Percentiles rank a stretch among this genome's conserved stretches.
Evolutionary conservation across 495 filamentous ascomycete genomes (phyloP).

Genomic region (Bryoglossum gracile): DNA sequence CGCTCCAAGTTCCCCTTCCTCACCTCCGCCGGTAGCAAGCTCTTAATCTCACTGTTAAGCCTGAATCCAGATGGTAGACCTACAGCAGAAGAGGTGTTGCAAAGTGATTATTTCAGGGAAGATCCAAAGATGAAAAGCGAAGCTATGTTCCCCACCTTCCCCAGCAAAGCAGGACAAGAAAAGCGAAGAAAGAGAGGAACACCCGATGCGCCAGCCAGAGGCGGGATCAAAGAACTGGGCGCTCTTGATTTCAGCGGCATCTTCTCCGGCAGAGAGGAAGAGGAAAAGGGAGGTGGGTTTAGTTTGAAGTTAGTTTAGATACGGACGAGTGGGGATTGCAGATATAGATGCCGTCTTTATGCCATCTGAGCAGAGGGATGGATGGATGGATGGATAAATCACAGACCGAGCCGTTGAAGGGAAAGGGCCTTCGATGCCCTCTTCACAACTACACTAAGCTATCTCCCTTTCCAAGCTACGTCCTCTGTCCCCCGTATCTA

Average conservation of each 20-base stretch:
- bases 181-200: conserved; percentile 63
- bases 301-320: conserved; percentile 56
- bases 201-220: conserved; percentile 80
- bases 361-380: too few relatives aligned
- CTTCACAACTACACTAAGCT: too few relatives aligned
- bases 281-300: conserved; percentile 76
- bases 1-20: conserved; percentile 76
- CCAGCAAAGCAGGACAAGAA: conserved; percentile 91
- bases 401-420: too few relatives aligned
- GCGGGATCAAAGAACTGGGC: conserved; percentile 58
- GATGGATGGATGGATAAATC: too few relatives aligned
- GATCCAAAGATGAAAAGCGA: conserved; percentile 77
- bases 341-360: too few relatives aligned
- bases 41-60: conserved; percentile 62
- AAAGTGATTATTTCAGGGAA: conserved; percentile 83
- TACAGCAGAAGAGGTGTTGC: conserved; percentile 58
- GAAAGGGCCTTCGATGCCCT: too few relatives aligned
- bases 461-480: too few relatives aligned
- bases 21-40: conserved; percentile 61
- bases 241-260: conserved; percentile 75
- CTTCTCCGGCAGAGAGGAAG: conserved; percentile 63
- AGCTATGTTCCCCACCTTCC: conserved; percentile 87
- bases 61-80: conserved; percentile 70
- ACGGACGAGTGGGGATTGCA: too few relatives aligned
- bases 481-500: too few relatives aligned